Base-by-base conservation (phyloP, 805 yeast genomes). In the Nakazawaea populi region DNA sequence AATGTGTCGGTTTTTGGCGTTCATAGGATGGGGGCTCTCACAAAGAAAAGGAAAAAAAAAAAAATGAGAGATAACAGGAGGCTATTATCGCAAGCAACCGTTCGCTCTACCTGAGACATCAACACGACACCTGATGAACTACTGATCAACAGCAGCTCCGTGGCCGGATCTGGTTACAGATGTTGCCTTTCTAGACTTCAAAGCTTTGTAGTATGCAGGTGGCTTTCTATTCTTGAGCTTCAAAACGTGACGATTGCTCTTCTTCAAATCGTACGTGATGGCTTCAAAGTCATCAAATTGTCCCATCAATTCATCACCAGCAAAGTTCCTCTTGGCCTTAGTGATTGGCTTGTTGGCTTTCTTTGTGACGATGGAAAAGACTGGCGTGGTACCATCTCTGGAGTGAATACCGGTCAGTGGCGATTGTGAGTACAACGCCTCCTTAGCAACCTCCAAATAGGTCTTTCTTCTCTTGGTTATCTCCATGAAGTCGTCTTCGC, bases 241-340 rank as follows among this genome's bases (percentile, higher is more conserved):
- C 41, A 51, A 43, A 5, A 18, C n/a, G 27, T 51, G 42, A 12
- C 53, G 46, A 38, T 46, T 43, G 45, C 47, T 42, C 45, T 51
- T 51, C 41, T 47, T 51, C 45, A 51, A 51, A 29, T 51, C 47
- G 32, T 51, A 51, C n/a, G 46, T 51, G 31, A 51, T 36, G n/a
- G 28, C 31, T 11, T 46, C 47, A 27, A 51, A 42, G 29, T 51
- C 50, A 5, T 30, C 43, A 11, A 34, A 39, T 5, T 35, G 6
- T 27, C 28, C 29, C 8, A 40, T 38, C 43, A 38, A 46, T 24
- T 30, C 43, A 29, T 46, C 48, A 7, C 38, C 48, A 11, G 9
- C 34, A 30, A 12, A 6, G 5, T 3, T 24, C 10, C 6, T 9
- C 34, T 10, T 27, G 5, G 44, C 24, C 3, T 14, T 31, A 4